These are phyloP conservation scores for Isoetes engelmannii DNA, from an alignment of 83 land plant species.

Conservation along the genomic window DNA sequence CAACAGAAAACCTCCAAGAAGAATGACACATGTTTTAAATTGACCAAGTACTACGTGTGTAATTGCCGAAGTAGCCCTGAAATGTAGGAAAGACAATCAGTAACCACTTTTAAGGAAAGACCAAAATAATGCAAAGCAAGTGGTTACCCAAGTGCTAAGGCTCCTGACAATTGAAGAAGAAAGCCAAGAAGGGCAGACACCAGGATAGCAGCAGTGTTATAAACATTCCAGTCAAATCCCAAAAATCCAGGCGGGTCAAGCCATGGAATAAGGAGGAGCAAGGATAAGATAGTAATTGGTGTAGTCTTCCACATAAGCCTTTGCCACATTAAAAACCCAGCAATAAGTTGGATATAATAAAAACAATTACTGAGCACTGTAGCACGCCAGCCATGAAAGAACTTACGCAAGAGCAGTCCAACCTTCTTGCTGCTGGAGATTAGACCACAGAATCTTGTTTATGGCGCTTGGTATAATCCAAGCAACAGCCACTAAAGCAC, in stretches of 20 bases:
- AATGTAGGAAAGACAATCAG: neutral
- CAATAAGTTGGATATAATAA: neutral
- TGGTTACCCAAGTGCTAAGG: conserved; percentile 76
- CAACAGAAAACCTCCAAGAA: conserved; percentile 67
- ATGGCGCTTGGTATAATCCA: conserved; percentile 90
- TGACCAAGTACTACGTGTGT: conserved; percentile 88
- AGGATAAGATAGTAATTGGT: conserved; percentile 64
- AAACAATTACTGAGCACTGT: neutral
- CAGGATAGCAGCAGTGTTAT: conserved; percentile 45
- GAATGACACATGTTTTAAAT: conserved; percentile 83
- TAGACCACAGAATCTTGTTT: conserved; percentile 86
- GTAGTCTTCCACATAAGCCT: conserved; percentile 94
- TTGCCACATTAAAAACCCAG: conserved; percentile 20
- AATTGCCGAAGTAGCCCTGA: conserved; percentile 89
- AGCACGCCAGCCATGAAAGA: neutral
- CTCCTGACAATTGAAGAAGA: conserved; percentile 91
- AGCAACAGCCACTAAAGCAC: conserved; percentile 71
- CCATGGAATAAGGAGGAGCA: conserved; percentile 67
- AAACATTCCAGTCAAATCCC: conserved; percentile 52
- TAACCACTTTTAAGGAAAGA: neutral
- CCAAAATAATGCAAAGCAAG: neutral
- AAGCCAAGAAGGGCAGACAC: conserved; percentile 72
- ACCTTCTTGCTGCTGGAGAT: conserved; percentile 64
- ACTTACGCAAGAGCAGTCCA: conserved; percentile 93
- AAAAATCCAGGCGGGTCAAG: conserved; percentile 84